Evolutionary conservation across 148 eudicot species (phyloP).

Genomic region (Fallopia convolvulus): DNA sequence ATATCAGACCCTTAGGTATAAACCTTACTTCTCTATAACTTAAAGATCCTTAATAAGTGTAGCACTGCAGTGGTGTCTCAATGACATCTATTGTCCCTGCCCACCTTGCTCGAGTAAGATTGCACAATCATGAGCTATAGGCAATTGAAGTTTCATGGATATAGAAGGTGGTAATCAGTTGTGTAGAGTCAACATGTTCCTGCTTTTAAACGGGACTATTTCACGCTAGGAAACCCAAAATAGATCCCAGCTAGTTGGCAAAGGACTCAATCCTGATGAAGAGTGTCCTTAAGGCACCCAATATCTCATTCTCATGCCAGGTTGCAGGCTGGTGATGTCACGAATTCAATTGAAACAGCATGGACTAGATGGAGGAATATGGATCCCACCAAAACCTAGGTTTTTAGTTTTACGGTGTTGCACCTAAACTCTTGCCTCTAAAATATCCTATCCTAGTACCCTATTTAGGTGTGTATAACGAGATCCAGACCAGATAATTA

Average conservation of each 20-base stretch:
- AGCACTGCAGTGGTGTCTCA: not conserved
- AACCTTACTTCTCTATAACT: not conserved
- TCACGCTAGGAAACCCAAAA: not conserved
- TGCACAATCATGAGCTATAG: not conserved
- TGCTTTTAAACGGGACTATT: not conserved
- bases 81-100: not conserved
- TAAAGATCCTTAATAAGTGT: not conserved
- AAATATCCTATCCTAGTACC: not conserved
- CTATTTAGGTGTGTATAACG: not conserved
- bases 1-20: not conserved
- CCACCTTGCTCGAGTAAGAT: not conserved
- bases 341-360: no score
- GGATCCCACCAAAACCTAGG: no score
- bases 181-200: not conserved
- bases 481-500: not conserved
- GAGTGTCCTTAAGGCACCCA: not conserved
- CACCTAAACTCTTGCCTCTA: no score
- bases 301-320: not conserved
- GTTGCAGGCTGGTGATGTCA: no score
- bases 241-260: not conserved
- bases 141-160: not conserved
- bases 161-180: not conserved
- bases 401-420: no score
- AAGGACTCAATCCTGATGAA: not conserved
- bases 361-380: no score